phyloP scores from a whole-genome alignment of 2,329 filamentous ascomycete genomes.

The Xylaria multiplex region DNA sequence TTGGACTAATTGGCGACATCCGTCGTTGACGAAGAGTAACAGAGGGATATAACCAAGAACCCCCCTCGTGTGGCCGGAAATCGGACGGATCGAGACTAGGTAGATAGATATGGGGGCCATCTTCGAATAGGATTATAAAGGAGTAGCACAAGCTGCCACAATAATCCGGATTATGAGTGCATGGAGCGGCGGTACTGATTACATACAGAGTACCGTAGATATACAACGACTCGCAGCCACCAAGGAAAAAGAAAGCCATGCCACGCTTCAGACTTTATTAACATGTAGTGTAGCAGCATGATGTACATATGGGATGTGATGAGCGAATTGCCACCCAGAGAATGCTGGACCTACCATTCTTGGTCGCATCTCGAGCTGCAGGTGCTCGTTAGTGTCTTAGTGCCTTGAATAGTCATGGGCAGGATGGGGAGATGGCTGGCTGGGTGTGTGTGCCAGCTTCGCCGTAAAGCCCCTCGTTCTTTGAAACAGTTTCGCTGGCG shows the following conservation, averaged over 20 bases:
- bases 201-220: not conserved
- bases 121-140: slow-evolving; percentile 13
- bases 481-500: slow-evolving; percentile 31
- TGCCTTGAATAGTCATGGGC: slow-evolving; percentile 24
- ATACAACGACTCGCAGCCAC: slow-evolving; percentile 16
- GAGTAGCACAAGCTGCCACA: slow-evolving; percentile 5
- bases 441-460: slow-evolving; percentile 9
- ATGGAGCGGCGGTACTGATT: slow-evolving; percentile 14
- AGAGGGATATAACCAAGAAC: slow-evolving; percentile 5
- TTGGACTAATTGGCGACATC: slow-evolving; percentile 6
- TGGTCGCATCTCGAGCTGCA: slow-evolving; percentile 28
- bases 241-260: slow-evolving; percentile 18
- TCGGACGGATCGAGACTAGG: not conserved
- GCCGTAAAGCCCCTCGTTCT: slow-evolving; percentile 9
- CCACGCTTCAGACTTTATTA: slow-evolving; percentile 20
- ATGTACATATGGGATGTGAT: slow-evolving; percentile 27
- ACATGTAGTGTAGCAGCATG: slow-evolving; percentile 26
- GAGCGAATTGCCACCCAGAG: slow-evolving; percentile 27
- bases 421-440: slow-evolving; percentile 30
- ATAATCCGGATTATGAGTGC: slow-evolving; percentile 19
- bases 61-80: slow-evolving; percentile 3
- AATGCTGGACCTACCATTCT: slow-evolving; percentile 30
- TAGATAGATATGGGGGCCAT: not conserved
- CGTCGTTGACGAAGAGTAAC: slow-evolving; percentile 7
- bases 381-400: slow-evolving; percentile 30